Base-by-base conservation (phyloP, 139 green algal genomes). In the Ettlia oleoabundans region DNA sequence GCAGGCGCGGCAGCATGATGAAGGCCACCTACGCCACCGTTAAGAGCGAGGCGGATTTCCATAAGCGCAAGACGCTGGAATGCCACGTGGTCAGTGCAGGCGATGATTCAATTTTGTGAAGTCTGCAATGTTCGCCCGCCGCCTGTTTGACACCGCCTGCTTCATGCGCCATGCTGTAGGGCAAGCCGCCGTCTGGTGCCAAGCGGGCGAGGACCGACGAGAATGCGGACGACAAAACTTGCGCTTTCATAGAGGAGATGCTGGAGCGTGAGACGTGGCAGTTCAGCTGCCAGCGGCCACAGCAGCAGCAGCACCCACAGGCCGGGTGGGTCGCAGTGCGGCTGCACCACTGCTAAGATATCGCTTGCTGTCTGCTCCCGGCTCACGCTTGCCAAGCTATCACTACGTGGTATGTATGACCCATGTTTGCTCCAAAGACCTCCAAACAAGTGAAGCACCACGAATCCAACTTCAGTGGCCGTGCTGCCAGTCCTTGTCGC, bases 231-330 rank as follows among this genome's bases (percentile, higher is more conserved):
- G 51, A 32, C 5, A 32, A 32, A 5, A 28, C 55, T 4, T 33
- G n/a, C 4, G 40, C 58, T 0, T 13, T 81, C 7, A 38, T 81
- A 3, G 75, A 81, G 0, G 75, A 70, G 58, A 21, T 81, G 37
- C 75, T 81, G 38, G 75, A 81, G 75, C 75, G 75, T 1, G 38
- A 81, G 38, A 81, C 75, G 58, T n/a, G 38, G 40, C 58, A 38
- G 28, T 30, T 70, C 18, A 40, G 58, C 52, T n/a, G 32, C 22
- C 26, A 33, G 15, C 5, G 38, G 55, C 43, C 37, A 65, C 18
- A 30, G 8, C 21, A 8, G 32, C 43, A 21, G 43, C n/a, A 40
- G 19, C 35, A 47, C n/a, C n/a, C n/a, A 4, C 15, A 47, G 32
- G 18, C 53, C 24, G 47, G 47, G 71, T 78, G 47, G 3, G 69